Evolutionary conservation across 2,329 filamentous ascomycete genomes (phyloP), one percentile per base, ranked within the genome.

Genomic region (Fusarium coicis): DNA sequence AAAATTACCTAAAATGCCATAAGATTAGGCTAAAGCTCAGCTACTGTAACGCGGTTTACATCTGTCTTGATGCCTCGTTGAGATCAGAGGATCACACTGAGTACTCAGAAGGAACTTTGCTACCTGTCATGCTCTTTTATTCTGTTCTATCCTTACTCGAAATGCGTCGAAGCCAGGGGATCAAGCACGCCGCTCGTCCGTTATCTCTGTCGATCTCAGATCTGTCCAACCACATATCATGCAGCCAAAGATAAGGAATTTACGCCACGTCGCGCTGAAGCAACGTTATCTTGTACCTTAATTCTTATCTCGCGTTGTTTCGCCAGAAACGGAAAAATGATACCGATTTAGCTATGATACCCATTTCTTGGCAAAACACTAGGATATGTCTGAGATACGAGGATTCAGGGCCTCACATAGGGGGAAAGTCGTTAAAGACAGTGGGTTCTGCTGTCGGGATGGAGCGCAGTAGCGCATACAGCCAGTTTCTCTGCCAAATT

Each of bases 301-400:
- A 32, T 19, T 42, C 66, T 73, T 73, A 73, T 73, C 70, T 70
- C 70, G 70, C 43, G 19, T 49, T 16, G 26, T 12, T 59, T 73
- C 44, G 42, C 70, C 70, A 18, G 39, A 73, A 73, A 55, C 15
- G 49, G 70, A 12, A 47, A 67, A 49, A 46, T 42, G 44, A 34
- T 42, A 44, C 66, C 37, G 49, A 43, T 30, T 11, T 8, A 34
- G 64, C 11, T 5, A 39, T 46, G 49, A 56, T 56, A 68, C 14
- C 23, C 46, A 53, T 43, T 56, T 49, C 55, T 70, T 56, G 70
- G 53, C 63, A 56, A 73, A 61, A 62, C 59, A 62, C 34, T 55
- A 49, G 47, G 60, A 50, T 40, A 43, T 49, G 34, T 44, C 56
- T 36, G 26, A 69, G 55, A 40, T 55, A 47, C 40, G 30, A 4